Percentiles rank a stretch among this genome's conserved stretches.
These are phyloP conservation scores for Collybiopsis luxurians DNA, from an alignment of 768 basidiomycete species.

Conservation along the genomic window DNA sequence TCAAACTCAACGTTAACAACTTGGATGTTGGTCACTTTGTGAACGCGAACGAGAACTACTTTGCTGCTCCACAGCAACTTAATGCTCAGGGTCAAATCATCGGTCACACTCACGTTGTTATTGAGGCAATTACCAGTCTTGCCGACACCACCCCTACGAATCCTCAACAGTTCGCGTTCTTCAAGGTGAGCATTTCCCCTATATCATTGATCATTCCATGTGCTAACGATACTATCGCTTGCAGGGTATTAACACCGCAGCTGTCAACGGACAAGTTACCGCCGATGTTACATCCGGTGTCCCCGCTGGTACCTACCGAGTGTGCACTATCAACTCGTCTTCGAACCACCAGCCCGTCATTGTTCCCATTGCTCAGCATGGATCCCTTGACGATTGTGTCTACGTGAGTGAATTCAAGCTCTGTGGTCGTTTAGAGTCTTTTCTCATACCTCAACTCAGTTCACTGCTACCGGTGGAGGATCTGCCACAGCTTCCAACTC, in stretches of 20 bases:
- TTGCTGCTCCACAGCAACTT: slow-evolving; percentile 51
- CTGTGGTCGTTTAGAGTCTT: too few relatives aligned
- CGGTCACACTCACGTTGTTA: slow-evolving; percentile 64
- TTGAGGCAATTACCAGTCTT: slow-evolving; percentile 49
- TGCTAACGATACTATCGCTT: neutral
- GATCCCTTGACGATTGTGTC: slow-evolving; percentile 37
- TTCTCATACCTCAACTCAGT: neutral
- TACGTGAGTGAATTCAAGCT: slow-evolving; percentile 17
- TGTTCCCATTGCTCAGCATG: slow-evolving; percentile 38
- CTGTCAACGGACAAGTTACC: slow-evolving; percentile 42
- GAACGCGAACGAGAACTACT: slow-evolving; percentile 44
- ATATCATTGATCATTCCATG: too few relatives aligned
- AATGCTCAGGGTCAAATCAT: slow-evolving; percentile 46
- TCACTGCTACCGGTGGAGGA: slow-evolving; percentile 3
- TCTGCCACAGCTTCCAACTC: neutral
- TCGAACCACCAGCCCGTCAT: slow-evolving; percentile 38
- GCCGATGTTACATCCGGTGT: slow-evolving; percentile 53
- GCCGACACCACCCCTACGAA: slow-evolving; percentile 48
- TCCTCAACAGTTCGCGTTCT: slow-evolving; percentile 55
- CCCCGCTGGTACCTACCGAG: slow-evolving; percentile 35
- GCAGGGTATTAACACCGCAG: slow-evolving; percentile 41
- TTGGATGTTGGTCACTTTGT: slow-evolving; percentile 56
- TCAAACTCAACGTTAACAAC: slow-evolving; percentile 43
- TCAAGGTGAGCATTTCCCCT: slow-evolving; percentile 27
- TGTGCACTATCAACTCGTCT: slow-evolving; percentile 5